These are phyloP conservation scores for Apium graveolens DNA, from an alignment of 129 eudicot species.

Conservation along the genomic window DNA sequence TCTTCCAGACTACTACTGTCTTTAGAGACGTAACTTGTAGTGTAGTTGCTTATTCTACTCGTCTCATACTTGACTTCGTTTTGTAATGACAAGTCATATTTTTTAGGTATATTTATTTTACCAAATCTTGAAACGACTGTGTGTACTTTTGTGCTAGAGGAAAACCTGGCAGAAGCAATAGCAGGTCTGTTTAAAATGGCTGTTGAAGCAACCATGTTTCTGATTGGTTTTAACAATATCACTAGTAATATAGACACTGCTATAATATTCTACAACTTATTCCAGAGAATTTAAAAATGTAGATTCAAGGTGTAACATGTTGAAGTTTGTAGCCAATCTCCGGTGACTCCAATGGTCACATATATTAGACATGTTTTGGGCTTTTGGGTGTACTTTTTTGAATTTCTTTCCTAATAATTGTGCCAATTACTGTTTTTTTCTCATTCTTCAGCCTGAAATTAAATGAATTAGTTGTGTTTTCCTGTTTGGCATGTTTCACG, in stretches of 20 bases:
- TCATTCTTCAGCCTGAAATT: not conserved
- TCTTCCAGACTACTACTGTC: not conserved
- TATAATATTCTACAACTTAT: not conserved
- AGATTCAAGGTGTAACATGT: not conserved
- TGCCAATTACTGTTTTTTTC: not conserved
- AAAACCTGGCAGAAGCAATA: not conserved
- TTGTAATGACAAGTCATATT: not conserved
- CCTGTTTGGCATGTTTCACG: not conserved
- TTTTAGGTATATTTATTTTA: not conserved
- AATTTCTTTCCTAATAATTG: not conserved
- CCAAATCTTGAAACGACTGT: not conserved
- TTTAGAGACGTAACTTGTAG: not conserved
- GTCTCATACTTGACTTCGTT: not conserved
- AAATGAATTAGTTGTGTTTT: not conserved
- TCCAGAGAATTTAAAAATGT: not conserved
- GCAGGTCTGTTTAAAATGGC: not conserved
- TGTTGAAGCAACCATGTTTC: not conserved
- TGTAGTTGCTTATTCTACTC: not conserved
- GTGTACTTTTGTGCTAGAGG: not conserved
- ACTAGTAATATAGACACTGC: not conserved
- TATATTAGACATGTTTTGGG: not conserved
- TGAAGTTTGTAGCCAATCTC: not conserved
- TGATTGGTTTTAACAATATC: not conserved
- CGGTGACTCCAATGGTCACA: not conserved
- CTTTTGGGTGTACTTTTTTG: not conserved